A percentile compares a stretch with the other conserved stretches of the same genome.
These are phyloP conservation scores for Stemphylium vesicarium DNA, from an alignment of 2,329 filamentous ascomycete genomes.

Conservation along the genomic window DNA sequence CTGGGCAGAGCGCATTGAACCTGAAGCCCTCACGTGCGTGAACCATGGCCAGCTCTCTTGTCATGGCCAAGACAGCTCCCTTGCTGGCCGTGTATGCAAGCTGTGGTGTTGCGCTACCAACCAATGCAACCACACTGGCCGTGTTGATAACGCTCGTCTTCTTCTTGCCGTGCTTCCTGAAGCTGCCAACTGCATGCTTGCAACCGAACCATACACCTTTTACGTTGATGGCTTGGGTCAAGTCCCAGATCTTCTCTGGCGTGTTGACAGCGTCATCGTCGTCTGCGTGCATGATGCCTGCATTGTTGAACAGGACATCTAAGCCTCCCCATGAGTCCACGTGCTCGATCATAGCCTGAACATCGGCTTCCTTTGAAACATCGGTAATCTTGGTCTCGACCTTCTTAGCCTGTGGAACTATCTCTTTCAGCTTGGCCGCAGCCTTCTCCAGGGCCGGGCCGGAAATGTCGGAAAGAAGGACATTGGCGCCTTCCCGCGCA, in stretches of 20 bases:
- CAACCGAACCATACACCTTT: constrained; percentile 97
- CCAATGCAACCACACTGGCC: constrained; percentile 84
- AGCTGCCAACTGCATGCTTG: constrained; percentile 86
- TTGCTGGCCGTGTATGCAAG: constrained; percentile 94
- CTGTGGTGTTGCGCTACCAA: constrained; percentile 86
- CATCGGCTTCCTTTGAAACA: constrained; percentile 83
- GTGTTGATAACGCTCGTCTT: constrained; percentile 89
- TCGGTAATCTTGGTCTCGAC: constrained; percentile 73
- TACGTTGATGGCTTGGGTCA: constrained; percentile 93
- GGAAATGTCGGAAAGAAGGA: constrained; percentile 87
- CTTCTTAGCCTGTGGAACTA: constrained; percentile 65
- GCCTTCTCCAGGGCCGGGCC: constrained; percentile 78
- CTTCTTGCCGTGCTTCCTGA: constrained; percentile 80
- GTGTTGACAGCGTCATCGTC: constrained; percentile 73
- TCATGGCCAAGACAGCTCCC: constrained; percentile 88
- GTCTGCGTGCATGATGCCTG: constrained; percentile 91
- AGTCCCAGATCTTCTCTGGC: constrained; percentile 89
- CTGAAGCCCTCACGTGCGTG: constrained; percentile 88
- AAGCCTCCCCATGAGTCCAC: constrained; percentile 86
- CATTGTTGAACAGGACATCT: constrained; percentile 97
- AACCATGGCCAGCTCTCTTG: constrained; percentile 87
- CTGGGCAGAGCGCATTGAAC: constrained; percentile 90
- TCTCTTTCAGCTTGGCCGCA: constrained; percentile 73
- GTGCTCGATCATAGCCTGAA: constrained; percentile 74
- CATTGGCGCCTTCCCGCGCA: constrained; percentile 82